Base-by-base conservation (phyloP, 352 stramenopile species). In the Phytophthora pseudosyringae region DNA sequence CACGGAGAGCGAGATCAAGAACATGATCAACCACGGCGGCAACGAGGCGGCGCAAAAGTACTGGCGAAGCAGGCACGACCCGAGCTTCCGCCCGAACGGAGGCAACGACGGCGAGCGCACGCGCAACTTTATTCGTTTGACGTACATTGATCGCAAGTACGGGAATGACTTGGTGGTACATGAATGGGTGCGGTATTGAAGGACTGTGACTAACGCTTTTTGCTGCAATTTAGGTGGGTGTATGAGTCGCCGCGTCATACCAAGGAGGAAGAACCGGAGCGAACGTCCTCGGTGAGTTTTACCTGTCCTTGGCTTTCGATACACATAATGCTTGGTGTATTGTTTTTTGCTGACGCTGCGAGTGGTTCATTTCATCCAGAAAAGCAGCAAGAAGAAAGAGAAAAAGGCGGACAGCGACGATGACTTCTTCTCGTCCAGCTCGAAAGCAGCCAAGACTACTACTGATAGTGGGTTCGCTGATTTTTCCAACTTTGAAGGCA, bases 41-140 rank as follows among this genome's bases (percentile, higher is more conserved):
- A 98, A 98, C 49, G 88, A 97, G 63, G 83, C 83, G 0, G 88
- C 86, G 36, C 84, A 94, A 60, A 95, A 94, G 58, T 93, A 90
- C 58, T 96, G 88, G 88, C 69, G 86, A 18, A 81, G 76, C 41
- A 93, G 89, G 51, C 86, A 94, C 68, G 88, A 96, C 64, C 69
- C 86, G 25, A 94, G 69, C 52, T 95, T 90, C 54, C 85, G 88
- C 29, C 87, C 86, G 7, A 80, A 66, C 26, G 88, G 88, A 44
- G 79, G 83, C 7, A 94, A 55, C 4, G 82, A 93, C 29, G 84
- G 88, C 60, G 87, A 96, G 25, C 86, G 87, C 55, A 93, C 83
- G 47, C 84, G 88, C n/a, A 95, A 95, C 60, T 95, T 96, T 65
- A 95, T 96, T 50, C 87, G 87, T 8, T 64, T 93, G 53, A 93